Conservation (phyloP, 768 basidiomycete genomes). For the Leccinum olivaceopallidum region DNA sequence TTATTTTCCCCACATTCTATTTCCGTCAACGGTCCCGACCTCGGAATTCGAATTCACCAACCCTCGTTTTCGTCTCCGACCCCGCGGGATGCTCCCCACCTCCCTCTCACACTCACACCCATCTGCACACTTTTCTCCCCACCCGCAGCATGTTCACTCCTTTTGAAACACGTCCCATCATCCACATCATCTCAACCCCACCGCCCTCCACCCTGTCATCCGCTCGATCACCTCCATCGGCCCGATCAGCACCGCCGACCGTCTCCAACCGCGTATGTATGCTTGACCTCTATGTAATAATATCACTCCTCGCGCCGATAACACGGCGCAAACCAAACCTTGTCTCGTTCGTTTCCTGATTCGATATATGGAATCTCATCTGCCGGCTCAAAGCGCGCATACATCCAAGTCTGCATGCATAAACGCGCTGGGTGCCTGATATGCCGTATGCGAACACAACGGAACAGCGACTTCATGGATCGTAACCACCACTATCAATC, state of each 20-base stretch:
- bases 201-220: background rate
- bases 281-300: background rate
- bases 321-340: background rate
- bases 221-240: background rate
- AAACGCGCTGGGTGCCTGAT: background rate
- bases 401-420: background rate
- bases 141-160: background rate
- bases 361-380: background rate
- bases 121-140: background rate
- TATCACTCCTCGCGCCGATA: background rate
- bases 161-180: background rate
- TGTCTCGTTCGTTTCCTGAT: background rate
- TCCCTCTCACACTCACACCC: background rate
- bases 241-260: background rate
- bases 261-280: background rate
- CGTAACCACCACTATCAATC: background rate
- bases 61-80: background rate
- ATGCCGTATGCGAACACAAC: background rate
- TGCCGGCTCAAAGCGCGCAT: background rate
- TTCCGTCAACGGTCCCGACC: slow-evolving; percentile 17
- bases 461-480: background rate
- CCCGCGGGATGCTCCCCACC: background rate
- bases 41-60: slow-evolving; percentile 12
- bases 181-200: background rate
- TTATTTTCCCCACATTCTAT: slow-evolving; percentile 28